Conservation (phyloP, 345 rosid genomes). For the Kandelia obovata region DNA sequence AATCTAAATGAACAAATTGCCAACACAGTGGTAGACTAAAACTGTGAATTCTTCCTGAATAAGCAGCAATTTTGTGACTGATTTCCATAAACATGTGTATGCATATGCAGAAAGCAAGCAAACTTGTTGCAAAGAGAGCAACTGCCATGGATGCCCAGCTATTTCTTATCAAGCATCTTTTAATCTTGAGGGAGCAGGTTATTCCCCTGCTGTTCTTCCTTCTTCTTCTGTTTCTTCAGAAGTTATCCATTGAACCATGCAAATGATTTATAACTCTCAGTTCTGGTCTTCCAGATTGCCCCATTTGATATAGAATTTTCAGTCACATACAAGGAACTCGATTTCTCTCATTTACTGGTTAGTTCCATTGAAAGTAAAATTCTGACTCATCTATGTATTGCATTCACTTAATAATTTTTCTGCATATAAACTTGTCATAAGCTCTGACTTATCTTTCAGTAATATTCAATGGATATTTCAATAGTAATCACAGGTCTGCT, state of each 20-base stretch:
- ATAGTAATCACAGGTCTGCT: too few species aligned
- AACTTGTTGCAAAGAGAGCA: conserved; percentile 70
- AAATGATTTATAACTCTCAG: conserved; percentile 11
- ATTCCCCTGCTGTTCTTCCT: conserved; percentile 8
- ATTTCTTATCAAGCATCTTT: conserved; percentile 88
- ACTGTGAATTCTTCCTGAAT: background rate
- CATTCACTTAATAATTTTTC: background rate
- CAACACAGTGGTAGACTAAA: background rate
- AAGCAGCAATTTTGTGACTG: background rate
- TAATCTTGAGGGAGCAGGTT: conserved; percentile 95
- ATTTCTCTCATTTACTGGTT: conserved; percentile 96
- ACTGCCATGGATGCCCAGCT: conserved; percentile 91
- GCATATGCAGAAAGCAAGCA: conserved; percentile 76
- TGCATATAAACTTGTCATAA: background rate
- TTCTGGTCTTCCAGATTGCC: conserved; percentile 60
- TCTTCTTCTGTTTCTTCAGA: conserved; percentile 17
- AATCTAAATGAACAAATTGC: conserved; percentile 14
- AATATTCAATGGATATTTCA: too few species aligned
- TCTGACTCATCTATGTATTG: background rate
- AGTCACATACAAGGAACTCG: conserved; percentile 94
- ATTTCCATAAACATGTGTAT: conserved; percentile 8
- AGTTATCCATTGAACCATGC: conserved; percentile 6
- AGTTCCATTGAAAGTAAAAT: conserved; percentile 33
- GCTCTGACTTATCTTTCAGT: background rate
- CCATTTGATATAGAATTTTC: conserved; percentile 97